Evolutionary conservation across 73 alveolate species (phyloP), one percentile per base, ranked within the genome.

Genomic region (Paramecium sexaurelia): DNA sequence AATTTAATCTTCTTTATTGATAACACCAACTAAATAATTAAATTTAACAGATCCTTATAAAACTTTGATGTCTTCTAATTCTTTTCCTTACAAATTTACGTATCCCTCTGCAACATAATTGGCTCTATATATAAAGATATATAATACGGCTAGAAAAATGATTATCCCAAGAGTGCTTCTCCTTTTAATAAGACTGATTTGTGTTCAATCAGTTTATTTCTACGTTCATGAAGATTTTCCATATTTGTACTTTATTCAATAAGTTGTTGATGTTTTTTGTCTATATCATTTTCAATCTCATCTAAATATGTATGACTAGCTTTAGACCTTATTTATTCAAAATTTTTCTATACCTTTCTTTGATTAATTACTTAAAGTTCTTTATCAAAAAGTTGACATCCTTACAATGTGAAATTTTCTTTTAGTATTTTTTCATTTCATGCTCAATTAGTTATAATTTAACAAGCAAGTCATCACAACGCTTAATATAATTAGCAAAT

Each of bases 11-110:
- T 85, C 96, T 24, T 20, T 75, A 41, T 97, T 95, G 69, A 98
- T 95, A 8, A 98, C 94, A n/a, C 99, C 99, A 15, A 98, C 97
- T 10, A 35, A 20, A 61, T 91, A 95, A 40, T 93, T 87, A 24
- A 93, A 33, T 37, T 88, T 84, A 36, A 45, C 92, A 66, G 84
- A 26, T 35, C 56, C 78, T 22, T 15, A 33, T 29, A 37, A 41
- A 0, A 45, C 37, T 66, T 35, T 47, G 26, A 73, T 55, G 69
- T 67, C 92, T 22, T 61, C 85, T 6, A 32, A 55, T 24, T 66
- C 93, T 67, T 66, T 57, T 27, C 71, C 71, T 55, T 26, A 27
- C 19, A 57, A 5, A 85, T 85, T 37, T 3, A 56, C 84, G 40
- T 29, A 66, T 87, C 93, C 75, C 37, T 71, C 85, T 9, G 84